phyloP scores from a whole-genome alignment of 192 early-diverging fungal genomes.

The Diversispora eburnea region DNA sequence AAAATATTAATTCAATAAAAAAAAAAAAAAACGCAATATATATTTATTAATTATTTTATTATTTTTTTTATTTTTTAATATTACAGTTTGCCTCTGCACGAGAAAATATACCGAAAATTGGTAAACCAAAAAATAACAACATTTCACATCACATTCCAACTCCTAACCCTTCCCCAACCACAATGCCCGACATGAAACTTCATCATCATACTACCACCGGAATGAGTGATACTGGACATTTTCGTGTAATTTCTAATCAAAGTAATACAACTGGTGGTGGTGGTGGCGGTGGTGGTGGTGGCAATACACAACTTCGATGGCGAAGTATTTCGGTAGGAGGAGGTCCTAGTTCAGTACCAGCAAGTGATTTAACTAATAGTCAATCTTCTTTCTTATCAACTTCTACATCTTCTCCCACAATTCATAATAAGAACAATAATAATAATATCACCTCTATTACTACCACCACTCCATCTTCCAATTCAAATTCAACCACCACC shows the following conservation, averaged over 20 bases:
- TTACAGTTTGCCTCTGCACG: conserved; percentile 1
- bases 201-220: neutral
- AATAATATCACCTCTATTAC: too few species aligned
- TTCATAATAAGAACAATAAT: neutral
- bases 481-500: too few species aligned
- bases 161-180: conserved; percentile 23
- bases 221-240: neutral
- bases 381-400: neutral
- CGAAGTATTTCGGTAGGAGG: conserved; percentile 23
- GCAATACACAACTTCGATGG: conserved; percentile 10
- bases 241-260: neutral
- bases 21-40: too few species aligned
- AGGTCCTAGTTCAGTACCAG: neutral
- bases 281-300: too few species aligned
- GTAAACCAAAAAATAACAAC: conserved; percentile 6
- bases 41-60: too few species aligned
- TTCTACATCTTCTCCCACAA: conserved; percentile 1
- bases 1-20: too few species aligned
- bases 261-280: neutral
- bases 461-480: too few species aligned
- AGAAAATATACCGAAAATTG: neutral
- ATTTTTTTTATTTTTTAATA: neutral
- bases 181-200: conserved; percentile 10
- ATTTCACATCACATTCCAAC: conserved; percentile 26
- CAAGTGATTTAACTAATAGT: neutral